Conservation (phyloP, 179 eudicot genomes). For the Drosera spatulata region DNA sequence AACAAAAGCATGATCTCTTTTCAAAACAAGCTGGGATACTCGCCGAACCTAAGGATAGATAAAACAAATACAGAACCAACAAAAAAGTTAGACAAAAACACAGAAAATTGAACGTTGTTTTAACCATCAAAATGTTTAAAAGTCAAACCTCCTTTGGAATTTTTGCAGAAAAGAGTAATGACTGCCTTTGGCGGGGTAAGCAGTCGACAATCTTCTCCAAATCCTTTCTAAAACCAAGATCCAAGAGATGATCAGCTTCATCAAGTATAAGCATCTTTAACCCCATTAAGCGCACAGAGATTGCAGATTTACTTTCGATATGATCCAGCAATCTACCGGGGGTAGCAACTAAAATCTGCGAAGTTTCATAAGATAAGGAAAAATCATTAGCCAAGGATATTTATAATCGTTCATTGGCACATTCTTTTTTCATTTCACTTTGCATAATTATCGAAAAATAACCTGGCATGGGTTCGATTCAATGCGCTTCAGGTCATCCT, state of each 20-base stretch:
- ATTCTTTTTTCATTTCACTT: no score
- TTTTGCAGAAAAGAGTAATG: constrained; percentile 81
- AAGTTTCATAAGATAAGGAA: neutral
- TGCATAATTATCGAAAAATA: constrained; percentile 4
- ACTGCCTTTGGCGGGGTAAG: constrained; percentile 81
- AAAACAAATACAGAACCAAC: neutral
- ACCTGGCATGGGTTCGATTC: constrained; percentile 90
- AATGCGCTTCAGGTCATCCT: constrained; percentile 71
- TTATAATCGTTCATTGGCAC: neutral
- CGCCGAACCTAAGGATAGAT: constrained; percentile 64
- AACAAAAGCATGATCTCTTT: constrained; percentile 67
- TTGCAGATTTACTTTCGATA: constrained; percentile 68
- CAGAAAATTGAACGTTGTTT: neutral
- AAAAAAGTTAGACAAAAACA: neutral
- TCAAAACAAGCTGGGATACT: constrained; percentile 82
- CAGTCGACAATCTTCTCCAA: constrained; percentile 87
- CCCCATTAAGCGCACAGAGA: constrained; percentile 78
- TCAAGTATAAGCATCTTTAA: constrained; percentile 82
- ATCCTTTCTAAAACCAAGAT: constrained; percentile 88
- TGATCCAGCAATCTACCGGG: constrained; percentile 97
- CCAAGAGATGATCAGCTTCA: constrained; percentile 88
- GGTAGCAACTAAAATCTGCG: constrained; percentile 85
- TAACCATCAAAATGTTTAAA: neutral
- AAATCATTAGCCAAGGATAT: neutral
- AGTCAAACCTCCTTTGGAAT: constrained; percentile 72